Conservation (phyloP, 768 basidiomycete species). For the Tulasnella calospora region DNA sequence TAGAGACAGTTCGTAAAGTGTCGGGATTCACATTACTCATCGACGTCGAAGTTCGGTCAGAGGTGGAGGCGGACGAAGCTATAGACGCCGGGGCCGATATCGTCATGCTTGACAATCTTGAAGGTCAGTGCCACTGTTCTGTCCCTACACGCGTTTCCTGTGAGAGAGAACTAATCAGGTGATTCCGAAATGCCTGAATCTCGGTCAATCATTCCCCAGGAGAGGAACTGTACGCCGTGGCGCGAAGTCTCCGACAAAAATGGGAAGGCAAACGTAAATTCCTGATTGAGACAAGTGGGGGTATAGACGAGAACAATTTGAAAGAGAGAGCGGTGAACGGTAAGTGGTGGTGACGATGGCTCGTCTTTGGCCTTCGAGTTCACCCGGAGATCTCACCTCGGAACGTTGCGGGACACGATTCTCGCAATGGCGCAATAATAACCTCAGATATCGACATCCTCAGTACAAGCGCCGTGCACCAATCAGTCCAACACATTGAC, state of each 20-base stretch:
- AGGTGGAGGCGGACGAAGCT: constrained; percentile 93
- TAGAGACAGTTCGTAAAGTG: constrained; percentile 77
- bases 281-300: constrained; percentile 89
- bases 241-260: constrained; percentile 64
- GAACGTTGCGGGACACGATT: background rate
- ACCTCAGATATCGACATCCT: constrained; percentile 84
- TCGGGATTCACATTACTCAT: constrained; percentile 88
- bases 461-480: constrained; percentile 85
- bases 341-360: constrained; percentile 40
- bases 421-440: background rate
- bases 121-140: constrained; percentile 43
- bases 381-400: constrained; percentile 9
- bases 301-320: constrained; percentile 85
- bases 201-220: constrained; percentile 15
- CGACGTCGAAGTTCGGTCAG: constrained; percentile 87
- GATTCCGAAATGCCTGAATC: background rate
- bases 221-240: constrained; percentile 58
- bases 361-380: background rate
- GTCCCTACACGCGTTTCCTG: background rate
- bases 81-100: constrained; percentile 93
- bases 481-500: constrained; percentile 90
- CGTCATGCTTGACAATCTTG: constrained; percentile 92
- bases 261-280: constrained; percentile 82
- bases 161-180: constrained; percentile 29
- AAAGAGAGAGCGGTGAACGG: constrained; percentile 76